Percentiles rank a stretch among this genome's conserved stretches.
Conservation (phyloP, 2,329 filamentous ascomycete species). For the Fusarium torulosum region DNA sequence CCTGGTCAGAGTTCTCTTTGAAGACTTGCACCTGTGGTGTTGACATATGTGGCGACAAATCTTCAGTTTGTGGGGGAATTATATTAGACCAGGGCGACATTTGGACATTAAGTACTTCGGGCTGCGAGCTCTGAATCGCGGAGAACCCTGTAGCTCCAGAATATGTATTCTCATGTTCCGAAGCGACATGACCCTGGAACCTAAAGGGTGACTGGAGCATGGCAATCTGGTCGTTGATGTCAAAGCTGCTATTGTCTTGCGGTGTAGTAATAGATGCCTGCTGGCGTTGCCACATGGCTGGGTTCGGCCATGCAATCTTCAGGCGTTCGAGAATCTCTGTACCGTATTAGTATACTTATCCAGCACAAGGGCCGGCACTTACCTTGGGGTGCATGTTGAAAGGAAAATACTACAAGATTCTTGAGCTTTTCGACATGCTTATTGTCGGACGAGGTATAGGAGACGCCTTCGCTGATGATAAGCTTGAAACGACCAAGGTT, state of each 20-base stretch:
- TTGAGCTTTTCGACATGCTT: constrained; percentile 74
- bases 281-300: constrained; percentile 71
- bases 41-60: constrained; percentile 51
- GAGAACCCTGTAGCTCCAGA: neutral
- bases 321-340: constrained; percentile 77
- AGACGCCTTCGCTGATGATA: constrained; percentile 79
- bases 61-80: neutral
- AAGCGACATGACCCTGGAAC: neutral
- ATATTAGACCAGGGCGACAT: neutral
- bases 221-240: constrained; percentile 52
- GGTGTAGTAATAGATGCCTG: neutral
- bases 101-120: neutral
- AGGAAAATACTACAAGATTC: constrained; percentile 82
- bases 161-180: neutral
- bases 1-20: constrained; percentile 57
- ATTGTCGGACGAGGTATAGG: constrained; percentile 60
- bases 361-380: constrained; percentile 44
- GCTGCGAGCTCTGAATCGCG: neutral
- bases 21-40: constrained; percentile 58
- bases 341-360: neutral
- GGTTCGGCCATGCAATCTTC: constrained; percentile 84
- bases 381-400: constrained; percentile 87
- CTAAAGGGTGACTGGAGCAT: neutral
- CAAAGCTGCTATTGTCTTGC: constrained; percentile 52
- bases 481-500: constrained; percentile 81